Base-by-base conservation (phyloP, 805 yeast genomes). In the Saccharomycopsis capsularis region DNA sequence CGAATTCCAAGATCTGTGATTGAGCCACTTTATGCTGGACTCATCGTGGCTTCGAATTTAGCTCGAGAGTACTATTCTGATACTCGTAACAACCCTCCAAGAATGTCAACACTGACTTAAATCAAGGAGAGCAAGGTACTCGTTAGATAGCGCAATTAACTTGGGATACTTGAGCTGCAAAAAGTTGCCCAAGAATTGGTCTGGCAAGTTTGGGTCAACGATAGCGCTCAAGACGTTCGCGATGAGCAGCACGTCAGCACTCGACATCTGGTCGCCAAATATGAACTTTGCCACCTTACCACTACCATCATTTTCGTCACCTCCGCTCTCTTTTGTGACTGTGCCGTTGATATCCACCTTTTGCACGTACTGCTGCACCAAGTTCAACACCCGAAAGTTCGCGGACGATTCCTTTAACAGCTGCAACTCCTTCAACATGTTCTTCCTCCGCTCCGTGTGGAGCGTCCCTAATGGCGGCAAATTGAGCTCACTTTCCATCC, bases 231-330 rank as follows among this genome's bases (percentile, higher is more conserved):
- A 51, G 3, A 76, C 47, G 53, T 71, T 67, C 3, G 76, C 69
- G 50, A 59, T 60, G 11, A 76, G 60, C 15, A 75, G 56, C 3
- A 71, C 55, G 44, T 73, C 74, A 4, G 69, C 56, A 0, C 60
- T 51, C 59, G 59, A 36, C 59, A 54, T 40, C 3, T 47, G 30
- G 30, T 56, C 56, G 3, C 57, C 56, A 42, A 62, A 60, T 21
- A 60, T 21, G 27, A 25, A 41, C 5, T 18, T 25, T 6, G 13
- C 41, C 38, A 13, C n/a, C 6, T 35, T 13, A 35, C 16, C 38
- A 6, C 32, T 27, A 27, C 13, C 32, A 27, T 27, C 32, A 27
- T 7, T 7, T 39, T 21, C 27, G 22, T 27, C 9, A n/a, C n/a
- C n/a, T n/a, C n/a, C n/a, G n/a, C n/a, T n/a, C n/a, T n/a, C n/a